phyloP scores from a whole-genome alignment of 352 stramenopile genomes.

The Phytophthora brassicae region DNA sequence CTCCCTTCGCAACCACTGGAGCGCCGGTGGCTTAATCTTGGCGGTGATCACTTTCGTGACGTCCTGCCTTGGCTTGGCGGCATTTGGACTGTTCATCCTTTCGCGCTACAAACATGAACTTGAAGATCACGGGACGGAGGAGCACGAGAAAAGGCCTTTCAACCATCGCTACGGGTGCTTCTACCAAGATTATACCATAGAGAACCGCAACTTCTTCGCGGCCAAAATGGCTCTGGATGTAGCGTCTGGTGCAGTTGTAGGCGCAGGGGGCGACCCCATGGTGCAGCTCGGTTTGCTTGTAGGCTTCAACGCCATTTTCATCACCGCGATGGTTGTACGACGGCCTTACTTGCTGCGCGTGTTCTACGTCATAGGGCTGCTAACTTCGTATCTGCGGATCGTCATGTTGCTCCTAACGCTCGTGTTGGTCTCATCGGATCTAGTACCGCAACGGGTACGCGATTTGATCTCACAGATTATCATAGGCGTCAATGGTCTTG shows the following conservation, averaged over 20 bases:
- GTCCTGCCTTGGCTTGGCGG: constrained; percentile 35
- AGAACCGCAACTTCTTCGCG: constrained; percentile 57
- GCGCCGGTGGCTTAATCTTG: constrained; percentile 29
- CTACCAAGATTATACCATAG: constrained; percentile 51
- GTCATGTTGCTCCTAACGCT: constrained; percentile 48
- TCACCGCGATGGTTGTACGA: constrained; percentile 40
- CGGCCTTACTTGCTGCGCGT: constrained; percentile 45
- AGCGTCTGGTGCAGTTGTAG: constrained; percentile 41
- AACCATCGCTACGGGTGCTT: constrained; percentile 48
- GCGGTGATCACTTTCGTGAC: constrained; percentile 34
- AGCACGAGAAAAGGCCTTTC: constrained; percentile 46
- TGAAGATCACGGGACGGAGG: constrained; percentile 34
- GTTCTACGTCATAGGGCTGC: constrained; percentile 41
- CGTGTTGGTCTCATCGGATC: constrained; percentile 33
- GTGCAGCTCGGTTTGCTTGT: constrained; percentile 47
- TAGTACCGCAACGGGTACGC: constrained; percentile 43
- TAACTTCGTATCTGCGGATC: constrained; percentile 46
- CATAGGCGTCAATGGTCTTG: constrained; percentile 43
- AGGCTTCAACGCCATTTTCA: constrained; percentile 38
- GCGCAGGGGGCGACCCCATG: constrained; percentile 33
- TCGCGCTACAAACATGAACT: constrained; percentile 41
- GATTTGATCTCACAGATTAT: constrained; percentile 45
- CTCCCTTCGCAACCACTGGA: constrained; percentile 11
- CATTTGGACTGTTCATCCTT: constrained; percentile 46
- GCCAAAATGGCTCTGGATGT: constrained; percentile 44